Percentiles rank a stretch among this genome's conserved stretches.
These are phyloP conservation scores for Saraca asoca DNA, from an alignment of 331 rosid species.

Conservation along the genomic window DNA sequence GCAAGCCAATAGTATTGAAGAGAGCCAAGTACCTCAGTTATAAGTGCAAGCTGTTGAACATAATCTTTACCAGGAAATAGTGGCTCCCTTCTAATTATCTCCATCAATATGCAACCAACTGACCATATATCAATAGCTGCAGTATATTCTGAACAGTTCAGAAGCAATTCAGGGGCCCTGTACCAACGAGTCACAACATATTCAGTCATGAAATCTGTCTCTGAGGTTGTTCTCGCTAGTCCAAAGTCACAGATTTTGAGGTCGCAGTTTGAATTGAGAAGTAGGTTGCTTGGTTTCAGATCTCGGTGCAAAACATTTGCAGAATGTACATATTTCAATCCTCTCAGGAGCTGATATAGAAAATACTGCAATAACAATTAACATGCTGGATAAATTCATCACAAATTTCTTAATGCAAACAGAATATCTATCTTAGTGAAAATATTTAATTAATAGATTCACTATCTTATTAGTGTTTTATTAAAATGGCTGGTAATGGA, in stretches of 20 bases:
- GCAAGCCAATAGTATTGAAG: neutral
- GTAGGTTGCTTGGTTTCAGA: slow-evolving; percentile 93
- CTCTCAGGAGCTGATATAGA: slow-evolving; percentile 82
- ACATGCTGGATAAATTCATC: slow-evolving; percentile 29
- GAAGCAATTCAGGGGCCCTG: slow-evolving; percentile 65
- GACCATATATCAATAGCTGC: slow-evolving; percentile 74
- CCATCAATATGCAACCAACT: slow-evolving; percentile 68
- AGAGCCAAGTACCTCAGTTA: slow-evolving; percentile 73
- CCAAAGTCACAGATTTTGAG: slow-evolving; percentile 98
- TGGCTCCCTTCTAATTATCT: slow-evolving; percentile 63
- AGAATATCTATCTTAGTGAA: neutral
- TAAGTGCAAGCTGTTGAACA: slow-evolving; percentile 86
- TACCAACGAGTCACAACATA: slow-evolving; percentile 71
- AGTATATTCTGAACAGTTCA: slow-evolving; percentile 65
- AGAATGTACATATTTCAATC: slow-evolving; percentile 92
- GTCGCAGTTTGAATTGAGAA: slow-evolving; percentile 85
- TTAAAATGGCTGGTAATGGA: too few relatives aligned
- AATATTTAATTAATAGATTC: too few relatives aligned
- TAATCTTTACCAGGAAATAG: slow-evolving; percentile 80
- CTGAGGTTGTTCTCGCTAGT: slow-evolving; percentile 95
- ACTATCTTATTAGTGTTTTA: too few relatives aligned
- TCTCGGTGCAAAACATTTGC: slow-evolving; percentile 97
- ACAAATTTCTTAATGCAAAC: slow-evolving; percentile 12
- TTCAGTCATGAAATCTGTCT: slow-evolving; percentile 85
- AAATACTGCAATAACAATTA: slow-evolving; percentile 69